phyloP scores from a whole-genome alignment of 2,329 filamentous ascomycete genomes.

The Shiraia bambusicola region DNA sequence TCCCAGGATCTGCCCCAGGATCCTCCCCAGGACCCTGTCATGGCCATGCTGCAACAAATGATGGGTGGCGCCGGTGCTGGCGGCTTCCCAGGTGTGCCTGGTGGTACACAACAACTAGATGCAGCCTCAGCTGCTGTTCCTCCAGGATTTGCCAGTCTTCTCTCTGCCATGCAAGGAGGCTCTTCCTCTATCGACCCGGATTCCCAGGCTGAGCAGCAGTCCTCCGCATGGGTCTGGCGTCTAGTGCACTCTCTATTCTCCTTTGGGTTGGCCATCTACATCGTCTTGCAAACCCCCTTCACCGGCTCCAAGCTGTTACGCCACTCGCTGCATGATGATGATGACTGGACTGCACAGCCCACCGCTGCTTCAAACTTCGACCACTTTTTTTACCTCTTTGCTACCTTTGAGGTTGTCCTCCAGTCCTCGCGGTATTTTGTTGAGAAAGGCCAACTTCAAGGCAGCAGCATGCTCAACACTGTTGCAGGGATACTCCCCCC shows the following conservation, averaged over 20 bases:
- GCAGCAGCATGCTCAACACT: slow-evolving; percentile 64
- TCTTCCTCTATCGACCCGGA: slow-evolving; percentile 28
- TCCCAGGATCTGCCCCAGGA: slow-evolving; percentile 51
- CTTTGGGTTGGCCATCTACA: slow-evolving; percentile 68
- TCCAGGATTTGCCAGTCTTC: slow-evolving; percentile 47
- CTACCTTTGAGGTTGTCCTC: slow-evolving; percentile 71
- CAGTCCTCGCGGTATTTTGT: slow-evolving; percentile 71
- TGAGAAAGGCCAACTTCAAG: slow-evolving; percentile 61
- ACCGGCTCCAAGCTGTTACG: slow-evolving; percentile 65
- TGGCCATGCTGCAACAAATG: slow-evolving; percentile 76
- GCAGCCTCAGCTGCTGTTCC: slow-evolving; percentile 38
- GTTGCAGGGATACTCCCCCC: slow-evolving; percentile 66
- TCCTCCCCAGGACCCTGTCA: slow-evolving; percentile 66
- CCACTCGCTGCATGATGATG: slow-evolving; percentile 23
- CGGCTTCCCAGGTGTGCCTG: slow-evolving; percentile 36
- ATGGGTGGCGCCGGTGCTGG: slow-evolving; percentile 51
- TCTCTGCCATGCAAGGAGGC: slow-evolving; percentile 49
- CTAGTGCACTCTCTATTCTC: slow-evolving; percentile 73
- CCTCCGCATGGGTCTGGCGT: slow-evolving; percentile 64
- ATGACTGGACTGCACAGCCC: slow-evolving; percentile 35
- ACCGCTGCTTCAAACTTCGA: slow-evolving; percentile 47
- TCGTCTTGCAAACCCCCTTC: slow-evolving; percentile 68
- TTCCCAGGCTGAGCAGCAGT: slow-evolving; percentile 46
- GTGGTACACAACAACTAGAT: slow-evolving; percentile 26
- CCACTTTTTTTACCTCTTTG: slow-evolving; percentile 77